Percentiles rank a stretch among this genome's conserved stretches.
These are phyloP conservation scores for Tricharina praecox DNA, from an alignment of 495 filamentous ascomycete genomes.

Conservation along the genomic window DNA sequence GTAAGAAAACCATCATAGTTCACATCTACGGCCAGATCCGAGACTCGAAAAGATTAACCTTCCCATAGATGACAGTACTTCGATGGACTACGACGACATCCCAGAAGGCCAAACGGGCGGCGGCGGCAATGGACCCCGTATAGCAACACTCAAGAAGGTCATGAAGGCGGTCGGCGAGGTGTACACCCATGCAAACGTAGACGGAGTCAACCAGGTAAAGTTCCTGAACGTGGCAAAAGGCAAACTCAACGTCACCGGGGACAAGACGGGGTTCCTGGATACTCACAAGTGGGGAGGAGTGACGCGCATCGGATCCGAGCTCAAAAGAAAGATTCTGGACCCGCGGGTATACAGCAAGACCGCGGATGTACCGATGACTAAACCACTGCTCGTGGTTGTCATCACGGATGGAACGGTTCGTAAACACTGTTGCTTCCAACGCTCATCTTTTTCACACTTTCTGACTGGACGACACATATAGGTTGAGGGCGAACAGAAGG, in stretches of 20 bases:
- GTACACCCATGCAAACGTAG: not conserved
- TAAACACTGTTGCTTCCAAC: not conserved
- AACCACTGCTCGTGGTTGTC: not conserved
- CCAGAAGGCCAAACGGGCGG: not conserved
- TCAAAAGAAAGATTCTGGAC: not conserved
- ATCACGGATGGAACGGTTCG: not conserved
- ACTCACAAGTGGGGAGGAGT: not conserved
- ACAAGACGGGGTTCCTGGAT: not conserved
- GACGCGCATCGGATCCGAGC: not conserved
- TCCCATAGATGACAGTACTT: not conserved
- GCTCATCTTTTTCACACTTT: not conserved
- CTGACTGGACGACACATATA: not conserved
- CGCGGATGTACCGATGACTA: not conserved
- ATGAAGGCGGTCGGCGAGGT: not conserved
- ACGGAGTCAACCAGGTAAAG: not conserved
- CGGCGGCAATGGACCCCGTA: too few relatives aligned
- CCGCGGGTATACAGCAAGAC: not conserved
- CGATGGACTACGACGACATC: not conserved
- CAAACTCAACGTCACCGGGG: not conserved
- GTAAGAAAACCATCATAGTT: conserved; percentile 1
- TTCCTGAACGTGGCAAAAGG: not conserved
- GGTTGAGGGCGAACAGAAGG: not conserved
- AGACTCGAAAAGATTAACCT: not conserved
- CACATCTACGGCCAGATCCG: too few relatives aligned
- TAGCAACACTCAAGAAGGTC: not conserved